phyloP scores from a whole-genome alignment of 2,329 filamentous ascomycete species.

The Aureobasidium subglaciale region DNA sequence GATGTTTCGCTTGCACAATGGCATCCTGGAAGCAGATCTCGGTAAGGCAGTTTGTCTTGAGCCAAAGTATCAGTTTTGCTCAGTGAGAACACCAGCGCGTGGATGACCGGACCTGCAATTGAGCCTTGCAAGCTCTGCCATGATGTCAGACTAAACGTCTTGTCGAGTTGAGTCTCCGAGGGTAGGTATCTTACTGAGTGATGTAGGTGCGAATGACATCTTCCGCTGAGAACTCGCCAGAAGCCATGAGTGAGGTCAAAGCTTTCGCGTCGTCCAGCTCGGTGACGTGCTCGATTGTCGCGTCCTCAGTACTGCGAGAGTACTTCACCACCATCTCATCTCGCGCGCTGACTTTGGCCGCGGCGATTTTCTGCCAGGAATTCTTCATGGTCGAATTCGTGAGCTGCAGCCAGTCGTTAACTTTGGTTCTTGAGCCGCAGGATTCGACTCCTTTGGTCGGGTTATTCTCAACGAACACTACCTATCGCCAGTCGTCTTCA shows the following conservation, averaged over 20 bases:
- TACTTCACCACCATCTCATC: not conserved
- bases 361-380: not conserved
- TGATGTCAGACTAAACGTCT: not conserved
- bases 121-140: not conserved
- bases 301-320: too few relatives aligned
- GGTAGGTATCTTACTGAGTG: not conserved
- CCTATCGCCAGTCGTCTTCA: too few relatives aligned
- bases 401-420: too few relatives aligned
- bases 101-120: not conserved
- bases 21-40: slow-evolving; percentile 52
- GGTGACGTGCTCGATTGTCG: not conserved
- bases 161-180: not conserved
- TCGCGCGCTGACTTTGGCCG: not conserved
- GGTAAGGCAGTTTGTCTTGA: not conserved
- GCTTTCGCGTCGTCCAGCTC: not conserved
- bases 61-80: too few relatives aligned
- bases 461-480: too few relatives aligned
- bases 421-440: too few relatives aligned
- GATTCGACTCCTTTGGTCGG: too few relatives aligned
- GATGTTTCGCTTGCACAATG: slow-evolving; percentile 39
- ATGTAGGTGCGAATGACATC: not conserved
- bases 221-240: not conserved
- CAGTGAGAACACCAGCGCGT: not conserved
- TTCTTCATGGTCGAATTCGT: too few relatives aligned
- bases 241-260: not conserved